These are phyloP conservation scores for Penicillium palitans DNA, from an alignment of 2,329 filamentous ascomycete species.

Conservation along the genomic window DNA sequence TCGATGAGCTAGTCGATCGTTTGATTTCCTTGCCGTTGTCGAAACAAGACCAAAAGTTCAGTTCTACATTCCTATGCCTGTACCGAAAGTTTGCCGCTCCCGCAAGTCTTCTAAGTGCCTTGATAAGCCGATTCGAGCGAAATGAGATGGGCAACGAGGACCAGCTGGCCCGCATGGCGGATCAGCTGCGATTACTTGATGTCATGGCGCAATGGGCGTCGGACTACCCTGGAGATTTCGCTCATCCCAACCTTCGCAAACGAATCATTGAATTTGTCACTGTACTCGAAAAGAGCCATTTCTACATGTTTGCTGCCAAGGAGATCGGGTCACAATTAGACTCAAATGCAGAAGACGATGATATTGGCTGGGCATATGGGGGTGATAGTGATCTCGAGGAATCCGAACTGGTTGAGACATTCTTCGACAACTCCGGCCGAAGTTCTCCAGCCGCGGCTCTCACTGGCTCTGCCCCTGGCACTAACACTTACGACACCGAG, in stretches of 20 bases:
- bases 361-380: constrained; percentile 81
- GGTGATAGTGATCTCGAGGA: constrained; percentile 64
- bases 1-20: constrained; percentile 79
- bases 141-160: constrained; percentile 72
- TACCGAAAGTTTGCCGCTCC: constrained; percentile 93
- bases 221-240: constrained; percentile 90
- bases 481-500: constrained; percentile 27
- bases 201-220: constrained; percentile 87
- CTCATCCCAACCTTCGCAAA: constrained; percentile 69
- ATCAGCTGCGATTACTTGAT: constrained; percentile 79
- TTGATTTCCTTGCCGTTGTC: constrained; percentile 78
- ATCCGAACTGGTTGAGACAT: constrained; percentile 43
- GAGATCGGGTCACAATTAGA: constrained; percentile 82
- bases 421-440: constrained; percentile 43
- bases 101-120: constrained; percentile 71
- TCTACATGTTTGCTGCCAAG: constrained; percentile 80
- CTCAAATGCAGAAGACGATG: constrained; percentile 78
- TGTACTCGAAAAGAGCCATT: constrained; percentile 71
- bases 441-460: constrained; percentile 41
- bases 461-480: constrained; percentile 15
- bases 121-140: constrained; percentile 63
- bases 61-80: constrained; percentile 82
- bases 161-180: constrained; percentile 74
- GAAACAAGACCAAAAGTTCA: constrained; percentile 85
- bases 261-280: constrained; percentile 73